phyloP scores from a whole-genome alignment of 495 filamentous ascomycete genomes.

The Xylaria intraflava region DNA sequence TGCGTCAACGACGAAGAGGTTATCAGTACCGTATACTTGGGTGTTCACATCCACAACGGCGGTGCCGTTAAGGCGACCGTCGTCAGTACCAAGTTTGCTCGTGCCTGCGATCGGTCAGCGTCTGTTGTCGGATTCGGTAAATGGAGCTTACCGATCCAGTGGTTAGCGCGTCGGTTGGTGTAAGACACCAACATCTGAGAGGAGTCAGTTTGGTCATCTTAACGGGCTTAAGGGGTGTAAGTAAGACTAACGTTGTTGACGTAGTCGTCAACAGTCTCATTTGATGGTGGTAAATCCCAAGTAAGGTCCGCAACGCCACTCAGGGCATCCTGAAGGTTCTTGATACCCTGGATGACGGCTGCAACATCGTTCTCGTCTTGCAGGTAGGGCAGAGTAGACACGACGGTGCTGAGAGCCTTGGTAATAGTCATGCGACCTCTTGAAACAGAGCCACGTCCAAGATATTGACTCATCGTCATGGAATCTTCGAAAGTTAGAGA shows the following conservation, averaged over 20 bases:
- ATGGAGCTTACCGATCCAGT: slow-evolving; percentile 42
- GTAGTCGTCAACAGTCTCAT: slow-evolving; percentile 44
- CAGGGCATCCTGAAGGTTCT: slow-evolving; percentile 52
- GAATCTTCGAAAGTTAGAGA: slow-evolving; percentile 27
- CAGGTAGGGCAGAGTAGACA: slow-evolving; percentile 50
- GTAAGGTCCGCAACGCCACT: slow-evolving; percentile 44
- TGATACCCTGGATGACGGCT: slow-evolving; percentile 47
- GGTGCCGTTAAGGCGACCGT: slow-evolving; percentile 47
- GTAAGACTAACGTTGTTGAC: slow-evolving; percentile 32
- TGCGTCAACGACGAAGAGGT: slow-evolving; percentile 52
- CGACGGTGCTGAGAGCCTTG: slow-evolving; percentile 47
- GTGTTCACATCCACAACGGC: slow-evolving; percentile 59
- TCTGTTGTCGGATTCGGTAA: neutral
- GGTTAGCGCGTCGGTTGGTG: slow-evolving; percentile 49
- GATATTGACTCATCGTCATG: slow-evolving; percentile 60
- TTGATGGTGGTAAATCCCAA: slow-evolving; percentile 40
- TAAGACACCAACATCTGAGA: slow-evolving; percentile 34
- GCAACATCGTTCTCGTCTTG: slow-evolving; percentile 45
- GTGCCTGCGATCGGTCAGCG: slow-evolving; percentile 27
- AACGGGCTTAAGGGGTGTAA: neutral
- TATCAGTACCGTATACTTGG: slow-evolving; percentile 59
- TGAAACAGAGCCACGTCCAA: slow-evolving; percentile 55
- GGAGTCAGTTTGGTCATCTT: slow-evolving; percentile 10
- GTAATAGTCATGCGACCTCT: slow-evolving; percentile 58
- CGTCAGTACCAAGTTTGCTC: slow-evolving; percentile 54